Conservation (phyloP, 805 yeast genomes). For the Komagataella pastoris region DNA sequence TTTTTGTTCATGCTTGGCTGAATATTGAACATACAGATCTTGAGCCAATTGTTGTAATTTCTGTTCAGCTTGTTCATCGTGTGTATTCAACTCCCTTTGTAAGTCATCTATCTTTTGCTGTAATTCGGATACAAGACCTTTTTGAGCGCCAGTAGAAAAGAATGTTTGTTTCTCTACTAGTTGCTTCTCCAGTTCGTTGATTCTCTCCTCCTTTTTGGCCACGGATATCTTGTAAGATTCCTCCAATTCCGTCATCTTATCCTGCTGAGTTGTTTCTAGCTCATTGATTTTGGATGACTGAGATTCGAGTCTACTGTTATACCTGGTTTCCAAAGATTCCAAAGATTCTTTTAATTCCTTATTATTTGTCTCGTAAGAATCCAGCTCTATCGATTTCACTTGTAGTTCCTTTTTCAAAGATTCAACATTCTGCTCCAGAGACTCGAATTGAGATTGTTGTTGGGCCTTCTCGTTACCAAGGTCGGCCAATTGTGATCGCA, state of each 20-base stretch:
- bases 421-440: slow-evolving; percentile 1
- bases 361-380: background rate
- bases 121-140: background rate
- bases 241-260: background rate
- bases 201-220: background rate
- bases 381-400: background rate
- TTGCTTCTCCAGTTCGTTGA: background rate
- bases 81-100: slow-evolving; percentile 16
- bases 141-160: background rate
- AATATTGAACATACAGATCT: slow-evolving; percentile 59
- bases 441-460: slow-evolving; percentile 1
- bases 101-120: slow-evolving; percentile 11
- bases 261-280: background rate
- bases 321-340: background rate
- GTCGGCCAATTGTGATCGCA: background rate
- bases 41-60: slow-evolving; percentile 52
- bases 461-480: background rate
- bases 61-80: slow-evolving; percentile 36
- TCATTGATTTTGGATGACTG: background rate
- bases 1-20: slow-evolving; percentile 66
- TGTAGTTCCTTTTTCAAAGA: slow-evolving; percentile 9
- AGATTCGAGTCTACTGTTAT: background rate
- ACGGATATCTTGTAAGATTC: background rate
- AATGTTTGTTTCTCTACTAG: background rate
- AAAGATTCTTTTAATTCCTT: background rate